Conservation (phyloP, 192 early-diverging fungal genomes). For the Coemansia sp. region DNA sequence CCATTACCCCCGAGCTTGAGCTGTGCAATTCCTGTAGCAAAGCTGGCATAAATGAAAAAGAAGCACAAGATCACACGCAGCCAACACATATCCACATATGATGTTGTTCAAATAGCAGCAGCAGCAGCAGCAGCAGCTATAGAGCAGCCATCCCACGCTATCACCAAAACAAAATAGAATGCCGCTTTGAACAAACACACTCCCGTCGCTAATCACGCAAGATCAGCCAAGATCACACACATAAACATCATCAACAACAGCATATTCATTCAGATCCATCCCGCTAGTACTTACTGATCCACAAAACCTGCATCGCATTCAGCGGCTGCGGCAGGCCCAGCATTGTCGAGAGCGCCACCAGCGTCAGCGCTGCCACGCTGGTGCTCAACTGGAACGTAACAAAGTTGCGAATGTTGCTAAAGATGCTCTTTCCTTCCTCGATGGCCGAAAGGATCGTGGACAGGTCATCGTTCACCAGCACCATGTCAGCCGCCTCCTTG, state of each 20-base stretch:
- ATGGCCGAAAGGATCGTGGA: constrained; percentile 90
- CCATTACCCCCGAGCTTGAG: too few species aligned
- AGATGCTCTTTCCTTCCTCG: constrained; percentile 98
- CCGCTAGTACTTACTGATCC: constrained; percentile 82
- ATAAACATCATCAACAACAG: not conserved
- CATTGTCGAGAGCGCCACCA: constrained; percentile 84
- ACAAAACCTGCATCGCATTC: constrained; percentile 98
- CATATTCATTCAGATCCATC: not conserved
- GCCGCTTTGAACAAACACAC: too few species aligned
- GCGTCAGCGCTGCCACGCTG: constrained; percentile 81
- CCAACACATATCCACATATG: too few species aligned
- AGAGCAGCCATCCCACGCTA: too few species aligned
- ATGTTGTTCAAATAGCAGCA: too few species aligned
- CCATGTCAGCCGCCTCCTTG: constrained; percentile 96
- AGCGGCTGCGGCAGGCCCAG: constrained; percentile 86
- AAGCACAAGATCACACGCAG: not conserved
- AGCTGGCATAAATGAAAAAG: not conserved
- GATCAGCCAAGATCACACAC: not conserved
- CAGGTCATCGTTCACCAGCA: constrained; percentile 95
- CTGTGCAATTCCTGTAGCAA: not conserved
- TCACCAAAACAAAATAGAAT: not conserved
- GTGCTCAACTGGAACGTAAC: constrained; percentile 95
- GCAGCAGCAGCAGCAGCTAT: too few species aligned
- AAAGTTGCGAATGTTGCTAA: constrained; percentile 97
- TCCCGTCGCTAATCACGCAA: too few species aligned